Evolutionary conservation across 495 filamentous ascomycete genomes (phyloP).

Genomic region (Venustampulla echinocandica): DNA sequence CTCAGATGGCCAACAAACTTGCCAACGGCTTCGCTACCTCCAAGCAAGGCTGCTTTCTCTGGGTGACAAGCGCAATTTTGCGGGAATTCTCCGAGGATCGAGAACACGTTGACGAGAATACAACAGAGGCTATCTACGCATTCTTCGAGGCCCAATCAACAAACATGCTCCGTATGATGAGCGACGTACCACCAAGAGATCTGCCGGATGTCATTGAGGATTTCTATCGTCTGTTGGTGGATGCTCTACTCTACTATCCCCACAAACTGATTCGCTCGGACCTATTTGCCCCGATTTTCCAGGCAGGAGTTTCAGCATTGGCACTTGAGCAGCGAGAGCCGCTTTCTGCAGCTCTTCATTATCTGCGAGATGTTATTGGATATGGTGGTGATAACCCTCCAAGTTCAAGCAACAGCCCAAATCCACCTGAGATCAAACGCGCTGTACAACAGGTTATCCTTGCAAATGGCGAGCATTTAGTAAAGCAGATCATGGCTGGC

Average conservation of each 20-base stretch:
- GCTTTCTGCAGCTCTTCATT: slow-evolving; percentile 83
- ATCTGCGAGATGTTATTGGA: slow-evolving; percentile 83
- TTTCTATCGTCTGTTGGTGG: slow-evolving; percentile 86
- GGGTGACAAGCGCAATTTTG: slow-evolving; percentile 90
- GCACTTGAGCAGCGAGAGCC: slow-evolving; percentile 85
- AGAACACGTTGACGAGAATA: slow-evolving; percentile 71
- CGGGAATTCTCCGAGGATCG: slow-evolving; percentile 88
- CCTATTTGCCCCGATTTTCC: slow-evolving; percentile 73
- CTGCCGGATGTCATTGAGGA: slow-evolving; percentile 97
- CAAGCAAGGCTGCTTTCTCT: slow-evolving; percentile 91
- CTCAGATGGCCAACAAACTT: slow-evolving; percentile 77
- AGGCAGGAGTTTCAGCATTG: slow-evolving; percentile 75
- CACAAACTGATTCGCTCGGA: slow-evolving; percentile 66
- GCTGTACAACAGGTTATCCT: slow-evolving; percentile 64
- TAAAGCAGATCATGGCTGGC: slow-evolving; percentile 80
- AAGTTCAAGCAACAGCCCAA: slow-evolving; percentile 55
- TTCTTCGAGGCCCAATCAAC: slow-evolving; percentile 92
- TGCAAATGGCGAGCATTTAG: slow-evolving; percentile 65
- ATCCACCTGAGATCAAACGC: slow-evolving; percentile 53
- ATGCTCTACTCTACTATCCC: slow-evolving; percentile 88
- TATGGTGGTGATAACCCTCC: slow-evolving; percentile 75
- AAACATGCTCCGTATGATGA: slow-evolving; percentile 80
- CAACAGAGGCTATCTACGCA: slow-evolving; percentile 79
- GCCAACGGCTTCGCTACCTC: slow-evolving; percentile 75
- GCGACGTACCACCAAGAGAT: slow-evolving; percentile 75